Conservation (phyloP, 2,329 filamentous ascomycete genomes). For the Cytospora leucostoma region DNA sequence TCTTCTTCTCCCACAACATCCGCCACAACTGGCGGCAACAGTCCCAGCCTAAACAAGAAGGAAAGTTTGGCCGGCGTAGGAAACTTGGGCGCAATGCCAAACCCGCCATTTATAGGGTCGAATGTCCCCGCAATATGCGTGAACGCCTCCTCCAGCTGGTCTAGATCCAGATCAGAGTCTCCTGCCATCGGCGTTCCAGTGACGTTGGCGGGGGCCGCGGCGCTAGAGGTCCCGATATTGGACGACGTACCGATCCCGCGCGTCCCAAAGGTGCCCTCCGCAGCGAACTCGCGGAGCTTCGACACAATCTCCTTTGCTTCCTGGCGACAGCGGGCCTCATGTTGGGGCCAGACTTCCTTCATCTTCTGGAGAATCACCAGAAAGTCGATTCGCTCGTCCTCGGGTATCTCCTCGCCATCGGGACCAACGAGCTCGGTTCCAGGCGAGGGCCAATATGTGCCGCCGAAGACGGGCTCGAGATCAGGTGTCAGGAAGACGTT, state of each 20-base stretch:
- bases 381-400: slow-evolving; percentile 71
- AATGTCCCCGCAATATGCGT: slow-evolving; percentile 79
- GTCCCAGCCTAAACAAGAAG: slow-evolving; percentile 75
- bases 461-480: slow-evolving; percentile 90
- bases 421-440: slow-evolving; percentile 53
- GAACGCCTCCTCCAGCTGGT: slow-evolving; percentile 88
- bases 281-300: slow-evolving; percentile 83
- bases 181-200: slow-evolving; percentile 20
- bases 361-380: slow-evolving; percentile 82
- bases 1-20: slow-evolving; percentile 88
- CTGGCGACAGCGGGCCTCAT: slow-evolving; percentile 78
- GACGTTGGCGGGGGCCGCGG: slow-evolving; percentile 28
- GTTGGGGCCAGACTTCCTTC: slow-evolving; percentile 72
- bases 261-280: slow-evolving; percentile 74
- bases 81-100: slow-evolving; percentile 82
- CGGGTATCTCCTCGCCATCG: slow-evolving; percentile 43
- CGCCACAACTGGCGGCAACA: slow-evolving; percentile 70
- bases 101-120: slow-evolving; percentile 77
- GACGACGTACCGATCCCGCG: slow-evolving; percentile 37
- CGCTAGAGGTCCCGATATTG: slow-evolving; percentile 35
- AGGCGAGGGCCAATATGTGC: slow-evolving; percentile 92
- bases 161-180: slow-evolving; percentile 77
- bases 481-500: slow-evolving; percentile 97
- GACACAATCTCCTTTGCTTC: slow-evolving; percentile 81
- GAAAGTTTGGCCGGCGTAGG: slow-evolving; percentile 82